These are phyloP conservation scores for Citrus sinensis DNA, from an alignment of 345 rosid species.

Conservation along the genomic window DNA sequence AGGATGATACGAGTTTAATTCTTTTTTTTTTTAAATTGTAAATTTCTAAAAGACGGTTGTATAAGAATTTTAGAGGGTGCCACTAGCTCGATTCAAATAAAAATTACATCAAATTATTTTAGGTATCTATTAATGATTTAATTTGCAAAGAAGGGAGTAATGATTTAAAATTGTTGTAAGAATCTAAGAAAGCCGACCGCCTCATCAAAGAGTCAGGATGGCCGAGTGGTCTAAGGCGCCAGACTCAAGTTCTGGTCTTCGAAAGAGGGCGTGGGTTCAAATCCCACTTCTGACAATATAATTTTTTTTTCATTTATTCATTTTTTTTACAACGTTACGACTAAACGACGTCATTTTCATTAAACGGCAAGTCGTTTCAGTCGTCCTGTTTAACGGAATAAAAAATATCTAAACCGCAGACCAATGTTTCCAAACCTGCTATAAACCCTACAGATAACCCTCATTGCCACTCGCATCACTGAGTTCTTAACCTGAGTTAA, in stretches of 20 bases:
- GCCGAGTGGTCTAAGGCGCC: slow-evolving; percentile 92
- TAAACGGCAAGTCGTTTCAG: not conserved
- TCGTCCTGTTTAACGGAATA: not conserved
- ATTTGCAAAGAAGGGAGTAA: too few species aligned
- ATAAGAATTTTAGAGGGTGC: too few species aligned
- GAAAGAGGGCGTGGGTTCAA: slow-evolving; percentile 37
- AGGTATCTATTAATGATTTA: too few species aligned
- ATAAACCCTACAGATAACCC: not conserved
- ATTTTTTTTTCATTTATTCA: too few species aligned
- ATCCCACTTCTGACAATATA: slow-evolving; percentile 9
- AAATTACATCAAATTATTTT: too few species aligned
- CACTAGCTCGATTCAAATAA: too few species aligned
- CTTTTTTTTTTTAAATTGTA: too few species aligned
- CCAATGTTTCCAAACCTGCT: not conserved
- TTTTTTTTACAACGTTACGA: too few species aligned
- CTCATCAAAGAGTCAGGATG: slow-evolving; percentile 41
- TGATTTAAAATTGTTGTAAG: rapidly evolving
- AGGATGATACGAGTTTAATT: too few species aligned
- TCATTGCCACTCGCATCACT: not conserved
- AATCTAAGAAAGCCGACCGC: not conserved
- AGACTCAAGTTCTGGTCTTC: slow-evolving; percentile 77
- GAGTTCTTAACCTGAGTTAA: not conserved
- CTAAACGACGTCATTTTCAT: not conserved
- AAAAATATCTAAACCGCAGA: not conserved
- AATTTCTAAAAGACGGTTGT: too few species aligned